Evolutionary conservation across 163 green algal species (phyloP), one percentile per base, ranked within the genome.

Genomic region (Coccomyxa subellipsoidea): DNA sequence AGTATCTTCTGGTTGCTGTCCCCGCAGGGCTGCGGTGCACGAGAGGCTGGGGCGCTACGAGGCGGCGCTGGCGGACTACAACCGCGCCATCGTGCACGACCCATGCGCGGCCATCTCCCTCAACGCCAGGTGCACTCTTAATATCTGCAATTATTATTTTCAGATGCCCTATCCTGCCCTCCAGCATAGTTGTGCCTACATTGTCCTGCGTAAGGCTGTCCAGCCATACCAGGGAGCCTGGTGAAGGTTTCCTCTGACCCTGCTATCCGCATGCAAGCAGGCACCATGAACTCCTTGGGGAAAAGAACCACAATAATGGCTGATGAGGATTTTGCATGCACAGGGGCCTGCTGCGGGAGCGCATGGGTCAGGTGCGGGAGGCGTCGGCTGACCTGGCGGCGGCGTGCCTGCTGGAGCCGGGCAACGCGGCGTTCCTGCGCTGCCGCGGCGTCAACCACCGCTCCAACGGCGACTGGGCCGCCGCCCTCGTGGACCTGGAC

Each of bases 341-440:
- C 47, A 81, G 90, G 31, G 90, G 88, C 21, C 81, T 92, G 77
- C 84, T 95, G 82, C 85, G 92, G 77, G 79, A 87, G 75, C 69
- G 78, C 39, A 77, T 91, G 70, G 90, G 90, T 0, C 38, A 83
- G 27, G 80, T 83, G 21, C 54, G 84, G 10, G 87, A 84, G 29
- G 92, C 92, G 21, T 81, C 92, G 69, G 76, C 73, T 31, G 92
- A 95, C 87, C 92, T 95, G 38, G 83, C 95, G 78, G 70, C 54
- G 15, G 92, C 92, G 21, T 84, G 92, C 8, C 23, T 59, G 31
- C 84, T 94, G 31, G 85, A 92, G 66, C 85, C 86, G 10, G 38
- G 54, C 72, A 92, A 90, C 47, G 75, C 81, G 10, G 69, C 84
- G 35, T 93, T 91, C 72, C 69, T 89, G 78, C 76, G 87, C 21